Evolutionary conservation across 202 grass and related monocot species (phyloP), one percentile per base, ranked within the genome.

Genomic region (Cymbopogon flexuosus): DNA sequence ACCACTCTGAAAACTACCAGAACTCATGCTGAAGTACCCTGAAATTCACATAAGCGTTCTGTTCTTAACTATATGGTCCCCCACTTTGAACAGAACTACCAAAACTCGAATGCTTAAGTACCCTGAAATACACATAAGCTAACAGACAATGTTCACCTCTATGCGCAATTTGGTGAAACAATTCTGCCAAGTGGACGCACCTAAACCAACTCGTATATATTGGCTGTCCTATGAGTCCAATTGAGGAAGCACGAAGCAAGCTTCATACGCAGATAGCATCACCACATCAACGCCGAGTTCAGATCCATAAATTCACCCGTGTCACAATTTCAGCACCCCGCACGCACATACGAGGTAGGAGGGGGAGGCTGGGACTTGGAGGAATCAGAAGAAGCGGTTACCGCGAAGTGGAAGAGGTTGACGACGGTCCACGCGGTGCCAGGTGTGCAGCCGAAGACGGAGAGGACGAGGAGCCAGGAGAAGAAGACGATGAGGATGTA

Each of bases 401-500:
- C 88, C 62, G 74, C 88, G 75, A 90, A 87, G 51, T 90, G 88
- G 68, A 59, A 84, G 67, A 90, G 88, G 74, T 87, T 83, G 88
- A 90, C 80, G 52, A 87, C 56, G 80, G 88, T 83, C 84, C 88
- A 90, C 5, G 88, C 84, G 15, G 83, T 84, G 61, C 83, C 88
- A 1, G 83, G 75, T 18, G 74, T 75, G 67, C 88, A 90, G 15
- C 80, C 84, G 75, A 87, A 80, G 31, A 90, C 63, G 62, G 88
- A 87, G 84, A 90, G 84, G 23, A 89, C 82, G 83, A 90, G 88
- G 41, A 90, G 79, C 84, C 88, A 90, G 41, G 88, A 83, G 88
- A 90, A 90, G 79, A 90, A 87, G 79, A 90, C 73, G 68, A 93
- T 90, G 78, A 87, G 79, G 85, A 90, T 93, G 88, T 93, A 93